These are phyloP conservation scores for Aspergillus spinulosporus DNA, from an alignment of 2,329 filamentous ascomycete genomes.

Conservation along the genomic window DNA sequence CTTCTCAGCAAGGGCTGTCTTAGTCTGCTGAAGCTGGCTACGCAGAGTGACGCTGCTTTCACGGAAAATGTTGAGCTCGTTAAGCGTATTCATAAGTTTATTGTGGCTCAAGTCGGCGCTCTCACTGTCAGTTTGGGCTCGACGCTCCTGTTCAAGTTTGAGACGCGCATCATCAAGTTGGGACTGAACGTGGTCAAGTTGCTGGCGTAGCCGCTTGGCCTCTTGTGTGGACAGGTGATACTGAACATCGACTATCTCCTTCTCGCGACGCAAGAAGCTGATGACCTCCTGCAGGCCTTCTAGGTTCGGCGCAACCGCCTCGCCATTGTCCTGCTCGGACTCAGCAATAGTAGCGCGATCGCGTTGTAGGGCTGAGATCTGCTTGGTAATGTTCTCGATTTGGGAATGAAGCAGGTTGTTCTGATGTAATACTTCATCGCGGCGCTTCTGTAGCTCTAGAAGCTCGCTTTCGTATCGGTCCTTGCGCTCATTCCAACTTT, in stretches of 20 bases:
- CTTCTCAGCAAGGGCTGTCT: conserved; percentile 74
- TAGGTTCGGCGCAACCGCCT: conserved; percentile 56
- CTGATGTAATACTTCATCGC: conserved; percentile 82
- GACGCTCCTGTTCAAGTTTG: conserved; percentile 87
- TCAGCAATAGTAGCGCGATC: conserved; percentile 64
- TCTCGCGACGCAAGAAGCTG: conserved; percentile 87
- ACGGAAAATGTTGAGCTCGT: conserved; percentile 92
- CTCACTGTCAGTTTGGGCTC: conserved; percentile 70
- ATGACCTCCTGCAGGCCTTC: conserved; percentile 88
- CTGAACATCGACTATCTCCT: conserved; percentile 97
- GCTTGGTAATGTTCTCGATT: conserved; percentile 75
- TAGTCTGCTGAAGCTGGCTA: conserved; percentile 77
- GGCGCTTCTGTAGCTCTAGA: conserved; percentile 71
- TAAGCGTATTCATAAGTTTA: conserved; percentile 90
- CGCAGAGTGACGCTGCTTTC: conserved; percentile 92
- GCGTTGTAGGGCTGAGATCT: conserved; percentile 78
- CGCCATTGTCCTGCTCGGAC: conserved; percentile 45
- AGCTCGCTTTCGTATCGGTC: conserved; percentile 83
- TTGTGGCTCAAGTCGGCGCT: conserved; percentile 76
- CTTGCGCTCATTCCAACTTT: conserved; percentile 82
- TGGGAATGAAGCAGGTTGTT: conserved; percentile 90
- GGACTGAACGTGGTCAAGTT: conserved; percentile 80
- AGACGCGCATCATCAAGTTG: conserved; percentile 87
- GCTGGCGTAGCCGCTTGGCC: conserved; percentile 81
- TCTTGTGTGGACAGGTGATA: conserved; percentile 87